phyloP scores from a whole-genome alignment of 1,284 basidiomycete species.

The Rhodotorula glutinis region DNA sequence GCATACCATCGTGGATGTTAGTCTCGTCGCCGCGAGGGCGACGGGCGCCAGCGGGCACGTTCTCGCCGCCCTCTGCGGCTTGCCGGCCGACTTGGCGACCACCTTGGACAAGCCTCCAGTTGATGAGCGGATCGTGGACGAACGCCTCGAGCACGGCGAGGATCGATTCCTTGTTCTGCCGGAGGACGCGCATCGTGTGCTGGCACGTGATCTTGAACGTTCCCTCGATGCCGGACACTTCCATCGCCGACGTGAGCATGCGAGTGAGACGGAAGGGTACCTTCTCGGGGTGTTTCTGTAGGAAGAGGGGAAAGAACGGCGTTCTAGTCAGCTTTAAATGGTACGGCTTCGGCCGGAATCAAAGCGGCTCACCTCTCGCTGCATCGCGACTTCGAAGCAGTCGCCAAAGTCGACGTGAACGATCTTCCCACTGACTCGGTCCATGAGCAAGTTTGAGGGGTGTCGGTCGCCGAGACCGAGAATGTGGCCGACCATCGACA shows the following conservation, averaged over 20 bases:
- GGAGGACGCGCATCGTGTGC: constrained; percentile 93
- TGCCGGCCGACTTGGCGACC: constrained; percentile 41
- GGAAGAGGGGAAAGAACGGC: no score
- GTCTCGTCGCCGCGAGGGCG: constrained; percentile 43
- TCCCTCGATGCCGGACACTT: constrained; percentile 96
- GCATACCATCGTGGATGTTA: constrained; percentile 41
- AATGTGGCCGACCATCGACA: constrained; percentile 94
- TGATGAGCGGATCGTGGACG: constrained; percentile 60
- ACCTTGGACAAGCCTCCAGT: constrained; percentile 54
- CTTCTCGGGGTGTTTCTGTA: constrained; percentile 96
- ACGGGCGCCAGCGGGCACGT: constrained; percentile 45
- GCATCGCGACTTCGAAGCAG: constrained; percentile 51
- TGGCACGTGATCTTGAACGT: constrained; percentile 91
- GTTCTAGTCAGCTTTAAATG: neutral
- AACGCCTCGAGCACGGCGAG: constrained; percentile 93
- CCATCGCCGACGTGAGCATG: constrained; percentile 99
- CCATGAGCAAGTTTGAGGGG: constrained; percentile 91
- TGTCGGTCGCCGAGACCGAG: constrained; percentile 97
- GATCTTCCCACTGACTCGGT: constrained; percentile 89
- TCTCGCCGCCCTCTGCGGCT: constrained; percentile 45
- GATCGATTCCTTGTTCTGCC: constrained; percentile 95
- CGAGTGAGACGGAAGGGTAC: constrained; percentile 97
- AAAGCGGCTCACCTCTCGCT: constrained; percentile 42
- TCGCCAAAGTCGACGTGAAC: constrained; percentile 89
- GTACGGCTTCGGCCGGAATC: neutral